Evolutionary conservation across 371 early-diverging fungal genomes (phyloP).

Genomic region (Mucor velutinosus): DNA sequence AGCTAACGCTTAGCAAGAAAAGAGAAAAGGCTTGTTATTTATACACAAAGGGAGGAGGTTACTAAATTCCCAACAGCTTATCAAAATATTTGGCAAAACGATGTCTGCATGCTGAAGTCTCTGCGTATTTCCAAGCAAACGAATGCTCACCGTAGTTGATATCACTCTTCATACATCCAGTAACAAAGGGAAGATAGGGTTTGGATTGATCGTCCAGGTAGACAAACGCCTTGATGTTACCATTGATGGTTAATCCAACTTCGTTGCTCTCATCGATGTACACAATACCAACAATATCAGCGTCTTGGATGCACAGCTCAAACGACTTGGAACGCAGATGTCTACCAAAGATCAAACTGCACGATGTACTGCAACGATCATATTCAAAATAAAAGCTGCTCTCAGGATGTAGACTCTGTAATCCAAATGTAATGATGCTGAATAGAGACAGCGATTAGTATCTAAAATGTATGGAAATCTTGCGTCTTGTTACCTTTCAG

Average conservation of each 20-base stretch:
- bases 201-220: constrained; percentile 5
- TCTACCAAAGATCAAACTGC: constrained; percentile 9
- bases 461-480: too few relatives aligned
- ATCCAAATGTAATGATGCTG: constrained; percentile 28
- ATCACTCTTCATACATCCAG: constrained; percentile 16
- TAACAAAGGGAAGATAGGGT: constrained; percentile 27
- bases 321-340: constrained; percentile 24
- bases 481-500: constrained; percentile 8
- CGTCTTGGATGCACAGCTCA: constrained; percentile 13
- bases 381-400: constrained; percentile 31
- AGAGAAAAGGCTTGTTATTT: neutral
- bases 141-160: constrained; percentile 28
- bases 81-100: constrained; percentile 13
- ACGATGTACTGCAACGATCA: constrained; percentile 5
- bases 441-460: neutral
- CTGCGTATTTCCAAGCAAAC: constrained; percentile 20
- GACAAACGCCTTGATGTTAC: constrained; percentile 15
- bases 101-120: constrained; percentile 11
- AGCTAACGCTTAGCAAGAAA: too few relatives aligned
- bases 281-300: constrained; percentile 32
- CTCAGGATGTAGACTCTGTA: constrained; percentile 16
- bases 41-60: neutral
- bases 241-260: constrained; percentile 30
- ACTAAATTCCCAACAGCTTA: neutral
- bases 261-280: constrained; percentile 23